Percentiles rank a stretch among this genome's conserved stretches.
These are phyloP conservation scores for Falciphora oryzae DNA, from an alignment of 2,329 filamentous ascomycete species.

Conservation along the genomic window DNA sequence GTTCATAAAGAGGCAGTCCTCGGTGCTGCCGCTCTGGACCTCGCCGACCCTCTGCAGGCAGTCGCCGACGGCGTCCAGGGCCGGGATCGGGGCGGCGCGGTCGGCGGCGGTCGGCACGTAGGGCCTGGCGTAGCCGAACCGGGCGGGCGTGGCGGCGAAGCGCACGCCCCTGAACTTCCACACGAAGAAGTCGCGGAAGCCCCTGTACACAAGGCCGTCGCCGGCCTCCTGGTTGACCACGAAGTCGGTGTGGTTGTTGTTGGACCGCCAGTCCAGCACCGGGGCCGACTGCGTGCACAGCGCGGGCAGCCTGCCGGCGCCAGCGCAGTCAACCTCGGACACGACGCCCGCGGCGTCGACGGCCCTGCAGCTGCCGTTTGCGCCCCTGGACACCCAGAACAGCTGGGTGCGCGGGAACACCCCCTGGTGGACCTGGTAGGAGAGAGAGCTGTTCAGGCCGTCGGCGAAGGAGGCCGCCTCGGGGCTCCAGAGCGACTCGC, in stretches of 20 bases:
- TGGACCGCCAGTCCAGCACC: slow-evolving; percentile 17
- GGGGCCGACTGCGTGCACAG: slow-evolving; percentile 27
- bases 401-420: slow-evolving; percentile 15
- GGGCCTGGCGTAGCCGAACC: slow-evolving; percentile 23
- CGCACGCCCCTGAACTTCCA: slow-evolving; percentile 29
- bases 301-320: slow-evolving; percentile 17
- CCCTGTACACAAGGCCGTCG: slow-evolving; percentile 17
- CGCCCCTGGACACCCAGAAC: slow-evolving; percentile 20
- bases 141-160: slow-evolving; percentile 20
- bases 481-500: slow-evolving; percentile 20
- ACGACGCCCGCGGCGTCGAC: slow-evolving; percentile 29
- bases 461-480: slow-evolving; percentile 17
- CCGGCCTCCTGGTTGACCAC: slow-evolving; percentile 20
- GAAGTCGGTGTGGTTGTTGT: slow-evolving; percentile 20
- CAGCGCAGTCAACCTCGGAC: slow-evolving; percentile 26
- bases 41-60: slow-evolving; percentile 26
- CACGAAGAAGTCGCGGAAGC: slow-evolving; percentile 26
- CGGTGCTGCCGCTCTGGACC: slow-evolving; percentile 23
- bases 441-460: slow-evolving; percentile 17
- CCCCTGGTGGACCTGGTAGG: slow-evolving; percentile 20
- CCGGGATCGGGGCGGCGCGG: slow-evolving; percentile 20
- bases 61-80: slow-evolving; percentile 23
- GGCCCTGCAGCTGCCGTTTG: slow-evolving; percentile 17
- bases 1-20: slow-evolving; percentile 32
- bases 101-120: slow-evolving; percentile 17